Percentiles rank a stretch among this genome's conserved stretches.
These are phyloP conservation scores for Lentinula novae-zelandiae DNA, from an alignment of 1,284 basidiomycete genomes.

Conservation along the genomic window DNA sequence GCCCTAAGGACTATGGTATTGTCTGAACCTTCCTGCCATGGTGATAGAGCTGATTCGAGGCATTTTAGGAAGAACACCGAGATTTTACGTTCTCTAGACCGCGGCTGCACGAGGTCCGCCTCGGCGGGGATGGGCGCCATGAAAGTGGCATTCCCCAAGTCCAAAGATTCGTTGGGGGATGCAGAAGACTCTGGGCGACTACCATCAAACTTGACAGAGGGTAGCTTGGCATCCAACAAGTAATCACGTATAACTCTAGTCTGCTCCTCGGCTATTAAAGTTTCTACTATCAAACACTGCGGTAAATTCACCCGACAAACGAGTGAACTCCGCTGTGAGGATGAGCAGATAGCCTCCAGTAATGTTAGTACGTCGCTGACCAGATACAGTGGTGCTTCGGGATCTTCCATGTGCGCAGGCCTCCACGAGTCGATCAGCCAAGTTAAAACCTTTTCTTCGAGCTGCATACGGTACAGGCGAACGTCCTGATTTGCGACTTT, in stretches of 20 bases:
- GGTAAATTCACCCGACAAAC: constrained; percentile 54
- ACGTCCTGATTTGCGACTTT: constrained; percentile 73
- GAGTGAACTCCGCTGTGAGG: constrained; percentile 43
- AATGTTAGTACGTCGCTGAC: constrained; percentile 62
- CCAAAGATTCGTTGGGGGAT: not conserved
- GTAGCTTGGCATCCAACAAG: constrained; percentile 61
- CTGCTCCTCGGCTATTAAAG: constrained; percentile 53
- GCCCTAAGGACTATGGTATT: constrained; percentile 40
- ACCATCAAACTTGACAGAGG: constrained; percentile 21
- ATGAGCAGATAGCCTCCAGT: constrained; percentile 58
- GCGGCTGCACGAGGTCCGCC: constrained; percentile 37
- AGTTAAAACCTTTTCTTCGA: constrained; percentile 79
- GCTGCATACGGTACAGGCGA: constrained; percentile 71
- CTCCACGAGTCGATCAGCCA: constrained; percentile 85
- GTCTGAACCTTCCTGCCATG: constrained; percentile 44
- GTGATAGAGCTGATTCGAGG: constrained; percentile 46
- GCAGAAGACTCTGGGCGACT: not conserved
- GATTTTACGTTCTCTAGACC: constrained; percentile 58
- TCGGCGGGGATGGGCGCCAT: constrained; percentile 12
- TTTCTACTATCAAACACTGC: constrained; percentile 59
- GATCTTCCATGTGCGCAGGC: constrained; percentile 38
- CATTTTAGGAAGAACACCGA: constrained; percentile 61
- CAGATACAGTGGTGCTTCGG: constrained; percentile 46
- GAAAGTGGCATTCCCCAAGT: not conserved
- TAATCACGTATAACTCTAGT: constrained; percentile 66